Base-by-base conservation (phyloP, 345 rosid genomes). In the Melaleuca alternifolia region DNA sequence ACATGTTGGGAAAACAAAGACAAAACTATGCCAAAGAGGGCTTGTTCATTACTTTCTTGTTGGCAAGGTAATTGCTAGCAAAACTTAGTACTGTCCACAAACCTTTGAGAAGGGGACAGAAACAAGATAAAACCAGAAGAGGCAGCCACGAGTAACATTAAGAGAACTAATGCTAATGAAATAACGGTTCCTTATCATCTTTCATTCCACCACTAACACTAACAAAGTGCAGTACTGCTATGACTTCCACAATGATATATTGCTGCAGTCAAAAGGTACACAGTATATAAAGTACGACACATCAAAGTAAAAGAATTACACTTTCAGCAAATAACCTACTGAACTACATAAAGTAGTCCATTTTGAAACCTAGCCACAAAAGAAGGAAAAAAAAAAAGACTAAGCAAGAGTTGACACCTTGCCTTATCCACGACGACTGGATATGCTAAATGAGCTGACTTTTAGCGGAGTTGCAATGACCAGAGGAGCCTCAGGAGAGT, bases 391-490 rank as follows among this genome's bases (percentile, higher is more conserved):
- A 46, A n/a, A 24, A 26, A 24, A n/a, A 46, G 23, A 82, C 21
- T 71, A 71, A 11, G 77, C 33, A 56, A 71, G 50, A 51, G 20
- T 41, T 18, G 11, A 11, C 16, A 30, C 33, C 76, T 65, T 28
- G 87, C 48, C 44, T 18, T n/a, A 83, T 93, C 92, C 95, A 83
- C 94, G 94, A 90, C 89, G 93, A 94, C 92, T 96, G 83, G 98
- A 96, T 88, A 97, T 94, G 94, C 97, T 96, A 92, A 97, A 97
- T 62, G 99, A 97, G 91, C 99, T 97, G 89, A 97, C 99, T 93
- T 95, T 97, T 92, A 95, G 87, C 54, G 96, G 95, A 26, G 99
- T 97, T 24, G 99, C 99, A 88, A 97, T 95, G 88, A 97, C 99
- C 88, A 96, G 91, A 57, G 99, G 99, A 50, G 99, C 99, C 93